Base-by-base conservation (phyloP, 768 basidiomycete genomes). In the Vararia minispora region DNA sequence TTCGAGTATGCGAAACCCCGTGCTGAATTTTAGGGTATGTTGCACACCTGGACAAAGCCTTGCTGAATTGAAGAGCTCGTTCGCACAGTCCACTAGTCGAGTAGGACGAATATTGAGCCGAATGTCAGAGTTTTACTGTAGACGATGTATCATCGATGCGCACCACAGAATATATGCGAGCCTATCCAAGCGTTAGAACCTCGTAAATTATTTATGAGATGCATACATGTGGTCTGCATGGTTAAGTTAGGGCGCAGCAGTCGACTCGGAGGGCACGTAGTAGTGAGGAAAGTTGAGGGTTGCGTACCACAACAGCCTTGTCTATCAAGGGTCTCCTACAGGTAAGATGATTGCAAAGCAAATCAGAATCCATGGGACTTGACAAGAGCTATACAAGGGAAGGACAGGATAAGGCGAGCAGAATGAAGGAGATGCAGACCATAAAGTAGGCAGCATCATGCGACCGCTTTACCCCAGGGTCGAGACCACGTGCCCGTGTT, bases 91-190 rank as follows among this genome's bases (percentile, higher is more conserved):
- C 39, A 87, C 86, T 86, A 33, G 34, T 33, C 6, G 33, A 28
- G 30, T 23, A 32, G 41, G 17, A 35, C 29, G 28, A 37, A 18
- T 21, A 24, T 16, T 26, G 24, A 21, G 28, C 14, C n/a, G 46
- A 8, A 31, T 25, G 26, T 25, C 28, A 27, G 34, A 28, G 23
- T 12, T 6, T 14, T 29, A 27, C 17, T 20, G 7, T 20, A 18
- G 26, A 33, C 25, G 16, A 11, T n/a, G n/a, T n/a, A n/a, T 14
- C 37, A 30, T 39, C 21, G 35, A 26, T 26, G 13, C n/a, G 16
- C 57, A 81, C 85, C 68, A 54, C 85, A 88, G 54, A 88, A 88
- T 58, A 88, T 86, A 64, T 87, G 85, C 39, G 85, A 86, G 61
- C 85, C 85, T 86, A 39, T 43, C 11, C 33, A 18, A 45, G 35